These are phyloP conservation scores for Trichosanthes truncata DNA, from an alignment of 306 rosid species.

Conservation along the genomic window DNA sequence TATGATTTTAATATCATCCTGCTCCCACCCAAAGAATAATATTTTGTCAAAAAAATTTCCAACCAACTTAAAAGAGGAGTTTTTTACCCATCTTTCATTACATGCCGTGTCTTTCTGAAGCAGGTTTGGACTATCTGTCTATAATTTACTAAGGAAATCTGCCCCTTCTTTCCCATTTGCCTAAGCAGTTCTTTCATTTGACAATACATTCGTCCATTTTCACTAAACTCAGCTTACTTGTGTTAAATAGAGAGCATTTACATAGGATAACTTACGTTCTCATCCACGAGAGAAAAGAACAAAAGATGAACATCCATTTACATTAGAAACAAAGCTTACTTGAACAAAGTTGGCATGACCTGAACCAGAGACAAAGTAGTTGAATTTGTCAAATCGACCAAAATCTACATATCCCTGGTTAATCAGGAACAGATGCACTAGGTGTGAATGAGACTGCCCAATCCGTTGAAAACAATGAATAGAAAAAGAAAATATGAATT, in stretches of 20 bases:
- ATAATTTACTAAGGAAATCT: neutral
- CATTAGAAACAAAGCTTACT: conserved; percentile 35
- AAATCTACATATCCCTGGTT: conserved; percentile 82
- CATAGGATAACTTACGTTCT: neutral
- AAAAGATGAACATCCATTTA: neutral
- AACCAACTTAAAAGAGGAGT: neutral
- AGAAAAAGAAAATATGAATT: neutral
- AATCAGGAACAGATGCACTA: conserved; percentile 18
- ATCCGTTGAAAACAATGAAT: neutral
- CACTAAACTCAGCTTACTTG: neutral
- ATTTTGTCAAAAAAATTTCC: neutral
- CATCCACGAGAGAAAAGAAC: neutral
- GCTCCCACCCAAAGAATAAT: neutral
- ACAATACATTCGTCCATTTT: neutral
- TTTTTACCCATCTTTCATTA: neutral
- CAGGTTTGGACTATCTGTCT: neutral
- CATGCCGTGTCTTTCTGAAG: neutral
- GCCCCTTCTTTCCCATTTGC: neutral
- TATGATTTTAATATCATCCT: neutral
- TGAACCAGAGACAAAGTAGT: conserved; percentile 71
- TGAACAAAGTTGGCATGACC: conserved; percentile 64
- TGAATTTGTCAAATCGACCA: conserved; percentile 63
- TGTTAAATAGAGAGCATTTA: neutral
- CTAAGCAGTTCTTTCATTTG: neutral
- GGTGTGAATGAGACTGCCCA: neutral